A percentile compares a stretch with the other conserved stretches of the same genome.
Evolutionary conservation across 2,329 filamentous ascomycete species (phyloP).

Genomic region (Penicillium sumatraense): DNA sequence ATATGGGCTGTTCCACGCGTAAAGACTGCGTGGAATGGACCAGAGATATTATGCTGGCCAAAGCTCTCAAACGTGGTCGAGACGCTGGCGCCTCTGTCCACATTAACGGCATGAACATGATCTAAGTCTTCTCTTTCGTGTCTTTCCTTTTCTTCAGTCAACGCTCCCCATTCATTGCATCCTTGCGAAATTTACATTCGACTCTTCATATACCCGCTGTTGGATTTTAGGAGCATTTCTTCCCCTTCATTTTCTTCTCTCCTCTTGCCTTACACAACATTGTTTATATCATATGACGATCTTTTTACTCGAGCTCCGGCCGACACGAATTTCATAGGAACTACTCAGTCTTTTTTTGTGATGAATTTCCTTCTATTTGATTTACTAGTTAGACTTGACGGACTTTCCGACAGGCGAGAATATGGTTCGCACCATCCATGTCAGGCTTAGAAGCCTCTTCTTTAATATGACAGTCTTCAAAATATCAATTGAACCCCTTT

Average conservation of each 20-base stretch:
- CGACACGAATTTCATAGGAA: slow-evolving; percentile 6
- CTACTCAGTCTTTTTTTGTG: not conserved
- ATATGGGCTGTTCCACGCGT: slow-evolving; percentile 85
- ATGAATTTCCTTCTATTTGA: not conserved
- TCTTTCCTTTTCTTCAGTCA: slow-evolving; percentile 3
- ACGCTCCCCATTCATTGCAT: not conserved
- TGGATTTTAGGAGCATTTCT: not conserved
- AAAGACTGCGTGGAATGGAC: slow-evolving; percentile 94
- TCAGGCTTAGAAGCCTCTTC: not conserved
- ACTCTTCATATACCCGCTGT: slow-evolving; percentile 9
- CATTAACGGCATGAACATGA: slow-evolving; percentile 35
- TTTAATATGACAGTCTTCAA: not conserved
- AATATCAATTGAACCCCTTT: not conserved
- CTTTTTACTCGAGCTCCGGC: not conserved
- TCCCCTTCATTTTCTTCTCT: not conserved
- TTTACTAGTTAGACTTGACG: not conserved
- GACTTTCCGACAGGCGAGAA: not conserved
- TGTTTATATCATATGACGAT: not conserved
- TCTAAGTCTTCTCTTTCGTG: slow-evolving; percentile 17
- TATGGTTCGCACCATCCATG: not conserved
- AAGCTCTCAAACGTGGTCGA: slow-evolving; percentile 39
- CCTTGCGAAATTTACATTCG: not conserved
- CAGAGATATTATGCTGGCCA: slow-evolving; percentile 53
- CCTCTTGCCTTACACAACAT: not conserved
- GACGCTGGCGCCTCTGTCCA: slow-evolving; percentile 34